Conservation (phyloP, 1,284 basidiomycete species). For the Puccinia novopanici region DNA sequence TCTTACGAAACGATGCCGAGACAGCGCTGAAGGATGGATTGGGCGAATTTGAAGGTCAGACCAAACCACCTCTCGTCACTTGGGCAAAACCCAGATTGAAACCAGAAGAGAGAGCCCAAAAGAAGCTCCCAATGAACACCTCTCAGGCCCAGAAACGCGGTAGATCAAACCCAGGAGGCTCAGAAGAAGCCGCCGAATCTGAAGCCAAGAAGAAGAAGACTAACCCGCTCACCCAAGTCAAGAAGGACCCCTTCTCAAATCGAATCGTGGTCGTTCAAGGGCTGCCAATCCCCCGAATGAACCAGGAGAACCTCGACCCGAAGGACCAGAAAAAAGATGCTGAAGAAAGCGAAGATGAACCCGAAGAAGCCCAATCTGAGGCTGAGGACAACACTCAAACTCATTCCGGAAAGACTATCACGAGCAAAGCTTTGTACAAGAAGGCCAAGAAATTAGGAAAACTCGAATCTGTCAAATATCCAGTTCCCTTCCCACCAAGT, state of each 20-base stretch:
- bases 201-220: constrained; percentile 45
- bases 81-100: constrained; percentile 52
- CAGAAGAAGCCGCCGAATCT: constrained; percentile 45
- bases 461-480: constrained; percentile 48
- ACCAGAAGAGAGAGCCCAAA: constrained; percentile 61
- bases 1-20: constrained; percentile 84
- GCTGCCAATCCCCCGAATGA: constrained; percentile 62
- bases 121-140: constrained; percentile 62
- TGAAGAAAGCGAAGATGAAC: constrained; percentile 78
- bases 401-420: constrained; percentile 39
- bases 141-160: constrained; percentile 70
- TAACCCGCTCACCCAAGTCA: constrained; percentile 49
- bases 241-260: constrained; percentile 71
- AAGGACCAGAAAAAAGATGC: constrained; percentile 68
- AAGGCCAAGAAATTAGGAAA: constrained; percentile 53
- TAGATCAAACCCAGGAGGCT: constrained; percentile 69
- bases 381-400: constrained; percentile 59
- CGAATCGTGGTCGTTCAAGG: constrained; percentile 78
- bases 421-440: constrained; percentile 53
- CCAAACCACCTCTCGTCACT: constrained; percentile 18
- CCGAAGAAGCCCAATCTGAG: constrained; percentile 61
- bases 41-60: constrained; percentile 19
- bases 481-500: constrained; percentile 53
- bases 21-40: constrained; percentile 63
- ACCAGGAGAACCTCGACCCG: constrained; percentile 63